A percentile compares a stretch with the other conserved stretches of the same genome.
Conservation (phyloP, 169 alveolate genomes). For the Eimeria falciformis region DNA sequence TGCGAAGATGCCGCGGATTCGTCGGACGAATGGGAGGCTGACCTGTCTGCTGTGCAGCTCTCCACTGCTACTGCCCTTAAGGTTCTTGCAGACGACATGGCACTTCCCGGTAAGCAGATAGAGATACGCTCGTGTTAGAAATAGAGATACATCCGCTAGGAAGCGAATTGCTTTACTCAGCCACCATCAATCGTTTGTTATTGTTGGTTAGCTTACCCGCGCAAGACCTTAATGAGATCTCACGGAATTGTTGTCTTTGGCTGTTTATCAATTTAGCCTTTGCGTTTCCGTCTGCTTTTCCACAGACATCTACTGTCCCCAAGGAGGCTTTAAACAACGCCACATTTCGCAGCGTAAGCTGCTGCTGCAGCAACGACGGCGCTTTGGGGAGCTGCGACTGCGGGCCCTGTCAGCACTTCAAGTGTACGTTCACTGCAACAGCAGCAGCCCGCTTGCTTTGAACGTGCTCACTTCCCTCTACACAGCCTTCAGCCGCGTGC, state of each 20-base stretch:
- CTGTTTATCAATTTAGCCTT: background rate
- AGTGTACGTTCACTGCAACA: constrained; percentile 32
- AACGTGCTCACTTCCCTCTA: background rate
- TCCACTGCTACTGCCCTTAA: background rate
- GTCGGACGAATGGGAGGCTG: background rate
- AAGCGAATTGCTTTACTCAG: background rate
- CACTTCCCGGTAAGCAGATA: constrained; percentile 3
- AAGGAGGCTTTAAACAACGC: background rate
- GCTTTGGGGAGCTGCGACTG: background rate
- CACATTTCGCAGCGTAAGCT: background rate
- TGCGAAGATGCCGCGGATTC: background rate
- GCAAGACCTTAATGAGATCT: background rate
- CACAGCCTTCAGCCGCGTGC: background rate
- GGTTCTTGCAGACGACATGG: background rate
- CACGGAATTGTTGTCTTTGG: background rate
- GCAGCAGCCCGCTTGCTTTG: constrained; percentile 1
- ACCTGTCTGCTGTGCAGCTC: background rate
- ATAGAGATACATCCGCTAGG: background rate
- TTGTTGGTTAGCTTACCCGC: background rate
- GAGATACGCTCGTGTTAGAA: background rate
- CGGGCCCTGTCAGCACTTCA: constrained; percentile 22
- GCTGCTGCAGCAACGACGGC: background rate
- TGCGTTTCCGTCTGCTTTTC: background rate
- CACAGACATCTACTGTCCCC: background rate
- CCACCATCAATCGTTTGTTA: background rate